A percentile compares a stretch with the other conserved stretches of the same genome.
phyloP scores from a whole-genome alignment of 345 rosid genomes.

The Aquilaria sinensis region DNA sequence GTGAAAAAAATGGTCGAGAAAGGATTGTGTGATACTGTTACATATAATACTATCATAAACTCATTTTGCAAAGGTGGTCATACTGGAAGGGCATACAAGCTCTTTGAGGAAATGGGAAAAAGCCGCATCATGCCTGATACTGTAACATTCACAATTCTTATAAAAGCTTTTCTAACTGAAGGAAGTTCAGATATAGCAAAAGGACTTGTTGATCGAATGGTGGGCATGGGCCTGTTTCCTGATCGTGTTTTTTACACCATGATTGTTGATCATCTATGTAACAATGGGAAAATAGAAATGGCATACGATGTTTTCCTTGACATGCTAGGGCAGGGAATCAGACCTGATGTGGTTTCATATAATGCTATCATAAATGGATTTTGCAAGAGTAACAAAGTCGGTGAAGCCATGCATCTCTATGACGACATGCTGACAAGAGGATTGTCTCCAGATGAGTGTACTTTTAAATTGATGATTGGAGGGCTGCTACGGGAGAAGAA shows the following conservation, averaged over 20 bases:
- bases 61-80: constrained; percentile 47
- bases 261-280: constrained; percentile 73
- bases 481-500: constrained; percentile 67
- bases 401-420: constrained; percentile 56
- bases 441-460: constrained; percentile 67
- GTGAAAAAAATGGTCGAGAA: constrained; percentile 55
- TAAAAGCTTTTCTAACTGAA: constrained; percentile 62
- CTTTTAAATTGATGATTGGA: constrained; percentile 76
- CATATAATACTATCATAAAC: constrained; percentile 71
- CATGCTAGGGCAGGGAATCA: constrained; percentile 65
- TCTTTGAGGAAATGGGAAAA: constrained; percentile 65
- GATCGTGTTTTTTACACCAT: constrained; percentile 77
- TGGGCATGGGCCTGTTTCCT: constrained; percentile 44
- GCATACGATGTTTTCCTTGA: constrained; percentile 59
- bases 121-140: constrained; percentile 62
- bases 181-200: constrained; percentile 52
- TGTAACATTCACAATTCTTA: constrained; percentile 69
- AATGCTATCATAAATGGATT: constrained; percentile 79
- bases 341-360: constrained; percentile 69
- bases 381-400: constrained; percentile 55
- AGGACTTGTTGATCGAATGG: constrained; percentile 68
- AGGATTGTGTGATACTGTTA: constrained; percentile 68
- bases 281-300: constrained; percentile 58
- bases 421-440: constrained; percentile 68
- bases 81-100: constrained; percentile 44